Conservation (phyloP, 164 flowering plant species). For the Aristolochia californica region DNA sequence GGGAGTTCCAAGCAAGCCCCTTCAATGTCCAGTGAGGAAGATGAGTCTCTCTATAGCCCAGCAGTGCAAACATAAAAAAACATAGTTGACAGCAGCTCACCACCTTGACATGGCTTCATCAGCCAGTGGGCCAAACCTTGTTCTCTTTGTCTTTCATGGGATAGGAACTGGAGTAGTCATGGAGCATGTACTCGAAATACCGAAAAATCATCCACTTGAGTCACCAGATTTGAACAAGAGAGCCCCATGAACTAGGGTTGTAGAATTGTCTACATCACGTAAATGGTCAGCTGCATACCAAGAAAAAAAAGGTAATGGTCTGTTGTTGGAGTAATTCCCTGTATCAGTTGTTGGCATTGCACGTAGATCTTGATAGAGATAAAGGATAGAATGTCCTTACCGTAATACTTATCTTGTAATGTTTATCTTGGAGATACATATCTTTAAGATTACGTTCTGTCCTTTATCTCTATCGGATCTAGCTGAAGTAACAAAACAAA, state of each 20-base stretch:
- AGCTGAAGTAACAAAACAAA: too few relatives aligned
- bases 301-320: too few relatives aligned
- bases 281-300: constrained; percentile 6
- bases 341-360: too few relatives aligned
- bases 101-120: constrained; percentile 49
- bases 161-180: constrained; percentile 82
- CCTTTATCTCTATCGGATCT: too few relatives aligned
- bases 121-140: constrained; percentile 29
- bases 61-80: constrained; percentile 70
- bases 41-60: constrained; percentile 39
- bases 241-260: constrained; percentile 80
- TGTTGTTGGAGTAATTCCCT: too few relatives aligned
- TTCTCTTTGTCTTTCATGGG: constrained; percentile 73
- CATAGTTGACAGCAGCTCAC: constrained; percentile 63
- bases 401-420: too few relatives aligned
- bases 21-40: constrained; percentile 11
- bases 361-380: too few relatives aligned
- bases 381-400: too few relatives aligned
- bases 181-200: constrained; percentile 47
- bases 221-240: constrained; percentile 69
- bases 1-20: constrained; percentile 12
- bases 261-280: constrained; percentile 73
- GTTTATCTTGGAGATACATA: too few relatives aligned
- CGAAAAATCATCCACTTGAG: constrained; percentile 56
- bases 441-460: too few relatives aligned